Conservation (phyloP, 179 eudicot genomes). For the Silene noctiflora region DNA sequence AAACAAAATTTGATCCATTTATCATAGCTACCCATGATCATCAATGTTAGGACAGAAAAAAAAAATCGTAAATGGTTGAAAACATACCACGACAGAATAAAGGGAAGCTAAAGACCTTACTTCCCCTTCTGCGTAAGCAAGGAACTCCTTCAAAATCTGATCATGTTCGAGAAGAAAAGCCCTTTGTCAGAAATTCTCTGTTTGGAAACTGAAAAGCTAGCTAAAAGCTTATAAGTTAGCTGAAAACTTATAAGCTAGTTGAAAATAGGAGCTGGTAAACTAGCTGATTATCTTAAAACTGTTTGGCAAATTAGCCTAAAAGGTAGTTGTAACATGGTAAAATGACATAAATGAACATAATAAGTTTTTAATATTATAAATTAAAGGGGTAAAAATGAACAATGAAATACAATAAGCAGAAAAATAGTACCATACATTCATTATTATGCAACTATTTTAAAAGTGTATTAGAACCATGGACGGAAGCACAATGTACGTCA, state of each 20-base stretch:
- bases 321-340: too few species aligned
- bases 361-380: too few species aligned
- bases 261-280: too few species aligned
- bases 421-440: neutral
- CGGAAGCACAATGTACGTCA: neutral
- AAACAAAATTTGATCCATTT: neutral
- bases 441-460: neutral
- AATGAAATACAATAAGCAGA: neutral
- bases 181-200: neutral
- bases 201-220: too few species aligned
- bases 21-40: neutral
- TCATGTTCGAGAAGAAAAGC: slow-evolving; percentile 13
- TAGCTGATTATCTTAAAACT: too few species aligned
- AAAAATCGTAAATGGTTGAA: slow-evolving; percentile 3
- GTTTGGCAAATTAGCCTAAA: too few species aligned
- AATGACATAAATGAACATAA: too few species aligned
- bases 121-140: slow-evolving; percentile 80
- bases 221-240: too few species aligned
- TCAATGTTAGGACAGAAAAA: neutral
- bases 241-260: too few species aligned
- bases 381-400: too few species aligned
- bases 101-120: slow-evolving; percentile 75
- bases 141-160: slow-evolving; percentile 72
- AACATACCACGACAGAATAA: slow-evolving; percentile 76
- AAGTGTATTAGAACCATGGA: neutral